Conservation (phyloP, 73 alveolate species). For the Paramecium bursaria region DNA sequence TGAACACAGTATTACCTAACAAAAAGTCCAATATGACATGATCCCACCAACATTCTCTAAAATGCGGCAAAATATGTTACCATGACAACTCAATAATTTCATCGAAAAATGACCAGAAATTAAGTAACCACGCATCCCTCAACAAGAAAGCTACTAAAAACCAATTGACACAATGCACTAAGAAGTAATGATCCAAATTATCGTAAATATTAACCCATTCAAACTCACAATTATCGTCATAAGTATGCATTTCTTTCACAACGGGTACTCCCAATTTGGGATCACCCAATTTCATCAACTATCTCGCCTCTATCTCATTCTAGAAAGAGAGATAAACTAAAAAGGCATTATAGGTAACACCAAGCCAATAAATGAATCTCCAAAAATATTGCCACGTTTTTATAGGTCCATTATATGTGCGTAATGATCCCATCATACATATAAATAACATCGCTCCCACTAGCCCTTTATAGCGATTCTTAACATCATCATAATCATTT, state of each 20-base stretch:
- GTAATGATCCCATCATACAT: slow-evolving; percentile 68
- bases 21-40: slow-evolving; percentile 85
- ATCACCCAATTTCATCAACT: slow-evolving; percentile 71
- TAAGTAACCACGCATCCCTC: slow-evolving; percentile 82
- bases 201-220: slow-evolving; percentile 74
- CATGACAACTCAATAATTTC: slow-evolving; percentile 87
- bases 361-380: slow-evolving; percentile 71
- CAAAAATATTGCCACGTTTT: slow-evolving; percentile 67
- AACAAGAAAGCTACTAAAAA: slow-evolving; percentile 80
- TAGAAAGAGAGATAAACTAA: slow-evolving; percentile 72
- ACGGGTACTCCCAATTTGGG: slow-evolving; percentile 70
- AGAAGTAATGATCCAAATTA: slow-evolving; percentile 84
- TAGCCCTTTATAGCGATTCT: slow-evolving; percentile 60
- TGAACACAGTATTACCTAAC: slow-evolving; percentile 84
- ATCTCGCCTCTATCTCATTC: slow-evolving; percentile 75
- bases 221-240: slow-evolving; percentile 84
- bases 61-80: slow-evolving; percentile 86
- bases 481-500: slow-evolving; percentile 20
- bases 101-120: slow-evolving; percentile 86
- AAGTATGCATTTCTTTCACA: slow-evolving; percentile 79
- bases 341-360: slow-evolving; percentile 69
- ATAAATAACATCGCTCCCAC: slow-evolving; percentile 58
- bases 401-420: slow-evolving; percentile 71
- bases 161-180: slow-evolving; percentile 86
- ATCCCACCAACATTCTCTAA: slow-evolving; percentile 97